Conservation (phyloP, 192 early-diverging fungal genomes). For the Phycomyces nitens region DNA sequence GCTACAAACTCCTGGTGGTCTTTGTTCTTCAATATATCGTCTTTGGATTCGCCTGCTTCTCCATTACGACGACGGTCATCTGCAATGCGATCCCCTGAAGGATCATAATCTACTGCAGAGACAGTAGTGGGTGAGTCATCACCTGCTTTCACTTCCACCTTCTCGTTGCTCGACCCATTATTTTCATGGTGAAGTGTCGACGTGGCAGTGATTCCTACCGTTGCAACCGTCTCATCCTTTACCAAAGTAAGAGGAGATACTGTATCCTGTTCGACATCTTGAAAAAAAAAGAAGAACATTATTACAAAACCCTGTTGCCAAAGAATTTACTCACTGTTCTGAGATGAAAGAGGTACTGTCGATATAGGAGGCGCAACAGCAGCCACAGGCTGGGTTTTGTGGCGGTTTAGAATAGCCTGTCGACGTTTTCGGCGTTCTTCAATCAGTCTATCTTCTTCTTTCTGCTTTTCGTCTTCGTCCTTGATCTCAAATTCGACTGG, state of each 20-base stretch:
- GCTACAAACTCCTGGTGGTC: conserved; percentile 46
- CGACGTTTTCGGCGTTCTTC: conserved; percentile 82
- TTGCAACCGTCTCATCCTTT: conserved; percentile 22
- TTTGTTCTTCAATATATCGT: conserved; percentile 44
- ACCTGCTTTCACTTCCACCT: conserved; percentile 19
- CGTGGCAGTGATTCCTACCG: conserved; percentile 21
- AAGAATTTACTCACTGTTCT: neutral
- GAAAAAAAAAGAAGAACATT: neutral
- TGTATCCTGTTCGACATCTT: neutral
- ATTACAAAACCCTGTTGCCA: neutral
- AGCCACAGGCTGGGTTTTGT: conserved; percentile 34
- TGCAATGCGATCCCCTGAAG: conserved; percentile 64
- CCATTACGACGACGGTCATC: conserved; percentile 63
- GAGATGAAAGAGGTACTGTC: neutral
- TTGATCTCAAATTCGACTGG: conserved; percentile 18
- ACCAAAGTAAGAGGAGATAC: conserved; percentile 31
- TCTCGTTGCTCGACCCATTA: conserved; percentile 32
- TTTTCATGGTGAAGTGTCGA: conserved; percentile 23
- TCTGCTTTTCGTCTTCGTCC: conserved; percentile 52
- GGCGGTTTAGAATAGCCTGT: conserved; percentile 69
- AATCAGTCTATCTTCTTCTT: conserved; percentile 75
- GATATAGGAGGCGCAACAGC: neutral
- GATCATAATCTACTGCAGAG: conserved; percentile 79
- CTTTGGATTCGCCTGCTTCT: conserved; percentile 39
- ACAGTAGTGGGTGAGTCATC: conserved; percentile 36